A percentile compares a stretch with the other conserved stretches of the same genome.
Evolutionary conservation across 2,329 filamentous ascomycete species (phyloP).

Genomic region (Aschersonia sp.): DNA sequence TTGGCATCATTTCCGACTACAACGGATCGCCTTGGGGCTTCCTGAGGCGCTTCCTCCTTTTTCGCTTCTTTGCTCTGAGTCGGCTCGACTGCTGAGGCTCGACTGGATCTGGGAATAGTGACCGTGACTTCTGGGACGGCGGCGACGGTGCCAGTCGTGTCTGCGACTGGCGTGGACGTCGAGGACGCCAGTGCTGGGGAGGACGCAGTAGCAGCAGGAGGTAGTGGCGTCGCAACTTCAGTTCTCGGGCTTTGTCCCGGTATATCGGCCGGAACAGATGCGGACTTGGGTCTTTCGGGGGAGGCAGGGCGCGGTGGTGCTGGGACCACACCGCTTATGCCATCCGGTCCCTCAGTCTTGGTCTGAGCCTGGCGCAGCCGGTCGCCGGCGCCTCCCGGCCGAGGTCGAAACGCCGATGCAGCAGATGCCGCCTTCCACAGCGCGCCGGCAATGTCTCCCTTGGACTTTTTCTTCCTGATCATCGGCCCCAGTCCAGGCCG

Average conservation of each 20-base stretch:
- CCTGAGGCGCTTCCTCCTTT: constrained; percentile 19
- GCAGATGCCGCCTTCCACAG: constrained; percentile 59
- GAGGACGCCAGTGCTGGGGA: background rate
- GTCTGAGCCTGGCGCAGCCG: constrained; percentile 50
- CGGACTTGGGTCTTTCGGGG: constrained; percentile 14
- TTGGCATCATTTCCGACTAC: constrained; percentile 61
- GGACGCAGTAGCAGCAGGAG: background rate
- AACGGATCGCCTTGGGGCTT: constrained; percentile 43
- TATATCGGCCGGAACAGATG: constrained; percentile 2
- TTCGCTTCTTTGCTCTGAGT: constrained; percentile 13
- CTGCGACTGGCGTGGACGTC: background rate
- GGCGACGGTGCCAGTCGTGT: background rate
- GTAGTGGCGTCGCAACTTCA: background rate
- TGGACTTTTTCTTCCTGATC: constrained; percentile 68
- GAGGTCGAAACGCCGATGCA: constrained; percentile 59
- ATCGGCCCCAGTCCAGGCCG: constrained; percentile 79
- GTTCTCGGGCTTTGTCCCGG: background rate
- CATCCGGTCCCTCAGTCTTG: constrained; percentile 60
- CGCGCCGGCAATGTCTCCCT: constrained; percentile 56
- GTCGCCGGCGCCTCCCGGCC: constrained; percentile 74
- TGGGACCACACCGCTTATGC: constrained; percentile 77
- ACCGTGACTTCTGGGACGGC: constrained; percentile 44
- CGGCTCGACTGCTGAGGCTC: constrained; percentile 19
- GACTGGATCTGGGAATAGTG: constrained; percentile 31
- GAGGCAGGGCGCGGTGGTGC: constrained; percentile 44